phyloP scores from a whole-genome alignment of 192 early-diverging fungal genomes.

The Linnemannia schmuckeri region DNA sequence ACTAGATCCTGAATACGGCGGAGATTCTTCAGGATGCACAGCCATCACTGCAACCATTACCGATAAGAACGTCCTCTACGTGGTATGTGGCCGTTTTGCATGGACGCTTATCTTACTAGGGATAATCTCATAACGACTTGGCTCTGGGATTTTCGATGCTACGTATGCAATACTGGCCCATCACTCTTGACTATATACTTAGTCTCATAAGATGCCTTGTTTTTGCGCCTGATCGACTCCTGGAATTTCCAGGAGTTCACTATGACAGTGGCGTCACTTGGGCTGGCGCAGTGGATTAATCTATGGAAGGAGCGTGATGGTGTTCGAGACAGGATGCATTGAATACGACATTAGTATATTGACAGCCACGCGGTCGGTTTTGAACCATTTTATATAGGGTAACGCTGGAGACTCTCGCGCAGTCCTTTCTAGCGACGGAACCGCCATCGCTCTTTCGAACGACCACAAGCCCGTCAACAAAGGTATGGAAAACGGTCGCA shows the following conservation, averaged over 20 bases:
- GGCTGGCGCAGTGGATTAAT: not conserved
- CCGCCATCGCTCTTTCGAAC: constrained; percentile 79
- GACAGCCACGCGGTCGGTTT: not conserved
- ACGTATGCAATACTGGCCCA: not conserved
- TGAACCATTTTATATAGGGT: constrained; percentile 52
- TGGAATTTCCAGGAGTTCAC: not conserved
- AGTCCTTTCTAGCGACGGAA: constrained; percentile 83
- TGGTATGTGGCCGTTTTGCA: constrained; percentile 60
- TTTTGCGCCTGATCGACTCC: not conserved
- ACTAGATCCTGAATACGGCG: constrained; percentile 77
- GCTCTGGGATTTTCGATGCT: not conserved
- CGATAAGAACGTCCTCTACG: constrained; percentile 82
- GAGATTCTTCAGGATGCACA: constrained; percentile 97
- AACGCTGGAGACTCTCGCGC: constrained; percentile 98
- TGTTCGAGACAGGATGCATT: not conserved
- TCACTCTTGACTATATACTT: not conserved
- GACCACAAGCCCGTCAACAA: constrained; percentile 97
- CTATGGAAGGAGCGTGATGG: not conserved
- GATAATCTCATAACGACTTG: not conserved
- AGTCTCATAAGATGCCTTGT: not conserved
- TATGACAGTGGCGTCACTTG: not conserved
- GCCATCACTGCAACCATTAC: constrained; percentile 90
- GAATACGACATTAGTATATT: not conserved
- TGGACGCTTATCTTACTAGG: not conserved
- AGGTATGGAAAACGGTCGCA: constrained; percentile 36